Base-by-base conservation (phyloP, 805 yeast species). In the Candida sakaeoensis region DNA sequence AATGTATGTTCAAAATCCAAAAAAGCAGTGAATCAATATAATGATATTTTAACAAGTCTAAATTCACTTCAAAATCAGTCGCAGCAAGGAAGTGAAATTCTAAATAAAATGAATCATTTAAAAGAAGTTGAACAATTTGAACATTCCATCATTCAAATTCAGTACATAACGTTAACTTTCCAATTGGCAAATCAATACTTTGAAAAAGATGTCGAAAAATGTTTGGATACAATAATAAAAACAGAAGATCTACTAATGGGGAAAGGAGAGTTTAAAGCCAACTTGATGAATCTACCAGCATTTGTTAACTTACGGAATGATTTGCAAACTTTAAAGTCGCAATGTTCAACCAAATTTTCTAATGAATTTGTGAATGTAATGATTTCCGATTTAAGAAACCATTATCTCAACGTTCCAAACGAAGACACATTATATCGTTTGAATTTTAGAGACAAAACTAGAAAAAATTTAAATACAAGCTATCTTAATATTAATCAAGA, bases 321-420 rank as follows among this genome's bases (percentile, higher is more conserved):
- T 30, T 61, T 89, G 24, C 63, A 72, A 10, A 69, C 64, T 18
- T 60, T 88, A 49, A 74, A 82, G 36, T 62, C 70, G n/a, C 79
- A 75, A 32, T 81, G 87, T 37, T 90, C 93, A 12, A 75, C 73
- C 27, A 76, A 80, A n/a, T 84, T 80, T 48, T 75, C 81, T 5
- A 65, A 72, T 17, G 63, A 76, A 33, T 80, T 90, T 51, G 66
- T 74, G 6, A 73, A 74, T 17, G 51, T 71, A 23, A 61, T 90
- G 34, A 47, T 84, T 8, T 65, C 67, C 0, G 95, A 90, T 58
- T 57, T 90, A 35, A 71, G 82, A 43, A 36, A 48, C 2, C 86
- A 82, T 49, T 76, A 78, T 48, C 72, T 72, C 24, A 58, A 68
- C 1, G 74, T 78, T 0, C 63, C 80, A 2, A 51, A 53, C 2